Base-by-base conservation (phyloP, 495 filamentous ascomycete genomes). In the Hyaloscypha finlandica region DNA sequence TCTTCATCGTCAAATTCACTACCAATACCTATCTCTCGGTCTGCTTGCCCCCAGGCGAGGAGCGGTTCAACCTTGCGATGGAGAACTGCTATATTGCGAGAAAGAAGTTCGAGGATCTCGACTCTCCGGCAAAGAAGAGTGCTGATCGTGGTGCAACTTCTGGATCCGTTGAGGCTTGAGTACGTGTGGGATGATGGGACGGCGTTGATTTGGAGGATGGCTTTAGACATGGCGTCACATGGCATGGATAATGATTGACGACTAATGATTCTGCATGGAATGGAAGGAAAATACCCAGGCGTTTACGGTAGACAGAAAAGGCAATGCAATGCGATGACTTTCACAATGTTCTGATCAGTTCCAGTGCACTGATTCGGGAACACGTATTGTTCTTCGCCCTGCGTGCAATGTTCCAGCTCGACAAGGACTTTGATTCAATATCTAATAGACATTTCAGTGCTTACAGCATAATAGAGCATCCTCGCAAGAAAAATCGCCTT, bases 1-100 rank as follows among this genome's bases (percentile, higher is more conserved):
- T 97, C 81, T 97, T 97, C 75, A 89, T 96, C 52, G 89, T 90
- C 68, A 90, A 93, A 63, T 90, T 99, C 71, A 99, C 95, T 0
- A 92, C 94, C 45, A 99, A 99, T 73, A 98, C 95, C 11, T 98
- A 97, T 73, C 89, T 98, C 59, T 90, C 96, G 64, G 89, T 94
- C 0, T 90, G 94, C 22, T 86, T 97, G 69, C 93, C 94, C 0
- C 92, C 93, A 0, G 91, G 92, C 14, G 94, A 96, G 72, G 89
- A 90, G 6, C 85, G 91, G 39, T 94, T 94, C 74, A 97, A 97
- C 68, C 89, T 89, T 65, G 93, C 94, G 22, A 85, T 93, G 75
- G 77, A 97, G 71, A 98, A 98, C 73, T 93, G 94, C 68, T 87
- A 90, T 73, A 86, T 95, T 48, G 96, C 93, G 5, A 81, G 91